Evolutionary conservation across 1,139 yeast genomes (phyloP).

Genomic region (Lodderomyces jiufengensis): DNA sequence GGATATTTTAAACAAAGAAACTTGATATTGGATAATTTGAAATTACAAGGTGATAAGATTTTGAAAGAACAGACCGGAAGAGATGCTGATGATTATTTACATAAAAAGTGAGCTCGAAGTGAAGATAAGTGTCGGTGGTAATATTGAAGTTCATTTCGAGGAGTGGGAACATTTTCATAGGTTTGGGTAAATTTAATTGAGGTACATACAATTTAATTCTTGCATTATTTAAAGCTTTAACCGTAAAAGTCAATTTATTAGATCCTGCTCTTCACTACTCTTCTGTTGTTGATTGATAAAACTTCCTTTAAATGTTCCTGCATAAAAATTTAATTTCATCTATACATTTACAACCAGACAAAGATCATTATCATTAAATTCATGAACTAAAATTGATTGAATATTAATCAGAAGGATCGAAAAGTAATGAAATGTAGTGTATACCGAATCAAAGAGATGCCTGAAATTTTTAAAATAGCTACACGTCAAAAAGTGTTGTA

Average conservation of each 20-base stretch:
- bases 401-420: constrained; percentile 14
- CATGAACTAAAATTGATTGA: constrained; percentile 6
- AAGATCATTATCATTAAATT: constrained; percentile 10
- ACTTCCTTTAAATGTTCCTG: no score
- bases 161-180: constrained; percentile 1
- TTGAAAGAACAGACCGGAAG: constrained; percentile 36
- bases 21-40: constrained; percentile 35
- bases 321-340: no score
- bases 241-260: no score
- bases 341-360: background rate
- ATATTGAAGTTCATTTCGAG: background rate
- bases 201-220: background rate
- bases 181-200: background rate
- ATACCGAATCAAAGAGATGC: constrained; percentile 13
- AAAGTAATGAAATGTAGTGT: constrained; percentile 11
- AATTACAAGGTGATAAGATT: constrained; percentile 28
- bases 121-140: background rate
- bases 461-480: constrained; percentile 5
- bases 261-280: no score
- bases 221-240: no score
- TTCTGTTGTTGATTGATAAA: no score
- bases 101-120: background rate
- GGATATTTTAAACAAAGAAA: constrained; percentile 46
- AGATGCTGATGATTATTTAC: constrained; percentile 21
- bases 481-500: background rate